These are phyloP conservation scores for Rugosomyces carneus DNA, from an alignment of 1,284 basidiomycete genomes.

Conservation along the genomic window DNA sequence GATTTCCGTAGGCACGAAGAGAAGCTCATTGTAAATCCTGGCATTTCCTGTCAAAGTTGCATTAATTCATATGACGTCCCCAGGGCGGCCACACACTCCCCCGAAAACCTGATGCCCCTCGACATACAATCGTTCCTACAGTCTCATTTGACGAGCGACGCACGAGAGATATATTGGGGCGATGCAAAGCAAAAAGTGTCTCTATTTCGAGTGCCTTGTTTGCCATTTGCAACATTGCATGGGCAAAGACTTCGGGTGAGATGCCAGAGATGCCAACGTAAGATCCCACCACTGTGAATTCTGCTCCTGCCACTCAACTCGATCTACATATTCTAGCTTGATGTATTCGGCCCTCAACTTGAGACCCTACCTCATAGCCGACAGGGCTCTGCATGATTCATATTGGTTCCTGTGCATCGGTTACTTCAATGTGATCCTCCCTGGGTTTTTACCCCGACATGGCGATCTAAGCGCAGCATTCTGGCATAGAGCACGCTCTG, in stretches of 20 bases:
- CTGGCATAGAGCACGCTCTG: constrained; percentile 68
- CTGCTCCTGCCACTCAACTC: background rate
- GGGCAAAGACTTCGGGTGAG: constrained; percentile 44
- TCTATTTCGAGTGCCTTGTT: constrained; percentile 74
- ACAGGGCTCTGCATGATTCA: constrained; percentile 44
- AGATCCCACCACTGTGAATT: constrained; percentile 15
- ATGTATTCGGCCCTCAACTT: constrained; percentile 79
- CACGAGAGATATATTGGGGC: constrained; percentile 55
- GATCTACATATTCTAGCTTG: constrained; percentile 43
- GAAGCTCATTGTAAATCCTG: constrained; percentile 37
- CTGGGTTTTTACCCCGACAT: constrained; percentile 52
- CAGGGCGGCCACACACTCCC: constrained; percentile 69
- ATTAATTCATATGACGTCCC: background rate
- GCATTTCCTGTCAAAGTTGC: background rate
- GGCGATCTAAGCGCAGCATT: constrained; percentile 40
- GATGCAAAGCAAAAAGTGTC: constrained; percentile 64
- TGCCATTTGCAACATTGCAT: constrained; percentile 70
- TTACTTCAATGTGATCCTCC: constrained; percentile 76
- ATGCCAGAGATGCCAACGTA: constrained; percentile 51
- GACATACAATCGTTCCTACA: constrained; percentile 62
- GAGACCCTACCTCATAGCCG: constrained; percentile 48
- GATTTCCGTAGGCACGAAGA: constrained; percentile 51
- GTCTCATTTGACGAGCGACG: constrained; percentile 46
- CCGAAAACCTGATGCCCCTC: constrained; percentile 34
- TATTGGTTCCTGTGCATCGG: constrained; percentile 76